Base-by-base conservation (phyloP, 202 grass and related monocot genomes). In the Dendrocalamus latiflorus region DNA sequence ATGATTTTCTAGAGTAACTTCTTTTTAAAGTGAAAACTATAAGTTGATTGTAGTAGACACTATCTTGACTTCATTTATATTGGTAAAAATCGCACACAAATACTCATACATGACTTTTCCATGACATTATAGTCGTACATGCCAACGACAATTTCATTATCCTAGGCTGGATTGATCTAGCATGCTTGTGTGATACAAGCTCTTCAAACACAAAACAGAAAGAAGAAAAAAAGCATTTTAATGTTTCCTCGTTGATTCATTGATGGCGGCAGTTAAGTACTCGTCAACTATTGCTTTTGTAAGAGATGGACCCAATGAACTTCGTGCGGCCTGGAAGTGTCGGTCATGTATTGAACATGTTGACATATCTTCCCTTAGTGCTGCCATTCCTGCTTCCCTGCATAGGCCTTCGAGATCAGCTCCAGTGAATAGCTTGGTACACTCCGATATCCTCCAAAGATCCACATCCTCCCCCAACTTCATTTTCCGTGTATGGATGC, bases 381-480 rank as follows among this genome's bases (percentile, higher is more conserved):
- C 90, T 47, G 75, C 75, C 86, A 94, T 94, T 79, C 91, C 90
- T 36, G 92, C 90, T 71, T 97, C 92, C 65, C 78, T 89, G 74
- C 90, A 97, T 12, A 97, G 81, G 28, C 94, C 86, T 85, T 97
- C 90, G 3, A 97, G 78, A 81, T 94, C 92, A 55, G 90, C 92
- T 20, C 93, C 91, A 33, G 93, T 98, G 83, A 98, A 98, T 34
- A 91, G 76, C 65, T 98, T 83, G 0, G 93, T 90, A 60, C 44
- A 76, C 72, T 91, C 72, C 2, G 89, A 87, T 24, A 95, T 85
- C 80, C 60, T 43, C 77, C 65, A 77, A 64, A 98, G 85, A 88
- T 98, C 77, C 22, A 95, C 86, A 81, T 93, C 95, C 57, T 98
- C 85, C 15, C 70, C 89, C 39, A 98, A 42, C 57, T 82, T 89